Conservation (phyloP, 2,329 filamentous ascomycete species). For the Hypoxylon sp. region DNA sequence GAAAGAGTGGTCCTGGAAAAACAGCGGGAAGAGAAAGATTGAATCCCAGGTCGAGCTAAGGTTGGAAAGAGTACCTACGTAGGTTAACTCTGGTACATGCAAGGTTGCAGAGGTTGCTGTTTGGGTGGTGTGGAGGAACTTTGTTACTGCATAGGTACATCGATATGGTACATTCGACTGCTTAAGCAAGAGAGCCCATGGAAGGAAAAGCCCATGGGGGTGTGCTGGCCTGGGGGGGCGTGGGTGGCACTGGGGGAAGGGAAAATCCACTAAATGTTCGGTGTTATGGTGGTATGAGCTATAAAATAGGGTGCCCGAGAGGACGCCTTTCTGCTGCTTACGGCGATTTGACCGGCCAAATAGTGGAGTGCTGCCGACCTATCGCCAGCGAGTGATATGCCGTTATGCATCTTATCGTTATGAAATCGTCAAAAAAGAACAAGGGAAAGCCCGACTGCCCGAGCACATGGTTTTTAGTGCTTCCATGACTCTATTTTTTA, state of each 20-base stretch:
- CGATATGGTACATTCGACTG: too few relatives aligned
- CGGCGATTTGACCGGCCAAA: slow-evolving; percentile 55
- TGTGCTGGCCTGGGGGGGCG: slow-evolving; percentile 25
- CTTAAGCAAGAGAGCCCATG: slow-evolving; percentile 1
- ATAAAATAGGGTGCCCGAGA: slow-evolving; percentile 45
- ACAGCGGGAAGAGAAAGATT: slow-evolving; percentile 32
- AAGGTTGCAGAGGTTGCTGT: too few relatives aligned
- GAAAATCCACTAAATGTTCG: slow-evolving; percentile 44
- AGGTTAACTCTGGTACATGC: background rate
- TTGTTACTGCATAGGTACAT: slow-evolving; percentile 3
- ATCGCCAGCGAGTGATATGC: slow-evolving; percentile 52
- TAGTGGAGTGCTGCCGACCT: slow-evolving; percentile 55
- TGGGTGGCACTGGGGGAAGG: slow-evolving; percentile 41
- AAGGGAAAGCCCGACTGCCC: slow-evolving; percentile 18
- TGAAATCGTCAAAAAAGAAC: slow-evolving; percentile 20
- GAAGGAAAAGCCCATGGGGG: slow-evolving; percentile 15
- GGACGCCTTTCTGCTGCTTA: slow-evolving; percentile 49
- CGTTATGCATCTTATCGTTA: slow-evolving; percentile 45
- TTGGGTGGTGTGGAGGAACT: slow-evolving; percentile 36
- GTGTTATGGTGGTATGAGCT: slow-evolving; percentile 47
- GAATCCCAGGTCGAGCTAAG: slow-evolving; percentile 21
- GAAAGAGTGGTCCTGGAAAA: slow-evolving; percentile 31
- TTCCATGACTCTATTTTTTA: slow-evolving; percentile 1
- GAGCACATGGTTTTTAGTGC: slow-evolving; percentile 23
- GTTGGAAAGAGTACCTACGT: too few relatives aligned